Base-by-base conservation (phyloP, 495 filamentous ascomycete species). In the Cryomyces minteri region DNA sequence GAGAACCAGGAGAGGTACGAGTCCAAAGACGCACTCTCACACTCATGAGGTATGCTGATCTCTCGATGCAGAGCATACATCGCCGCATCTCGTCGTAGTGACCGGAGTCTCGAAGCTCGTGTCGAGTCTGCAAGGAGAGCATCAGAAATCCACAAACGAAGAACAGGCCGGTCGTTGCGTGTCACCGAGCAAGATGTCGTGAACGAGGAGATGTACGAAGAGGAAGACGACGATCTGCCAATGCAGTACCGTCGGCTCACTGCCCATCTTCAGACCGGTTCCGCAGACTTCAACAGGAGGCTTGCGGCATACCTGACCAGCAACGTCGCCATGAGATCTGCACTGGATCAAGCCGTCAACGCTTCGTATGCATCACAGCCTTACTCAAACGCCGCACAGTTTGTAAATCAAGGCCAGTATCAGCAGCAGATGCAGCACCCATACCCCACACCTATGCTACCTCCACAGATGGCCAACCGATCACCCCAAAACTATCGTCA, bases 161-260 rank as follows among this genome's bases (percentile, higher is more conserved):
- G 90, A 18, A 95, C 90, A 6, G 90, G 88, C 25, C 81, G 84
- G 46, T 76, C 72, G 8, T 69, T 96, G 48, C 77, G 79, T 47
- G 82, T 96, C 54, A 87, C 79, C 43, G 80, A 86, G 57, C 74
- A 90, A 54, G 86, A 90, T 61, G 90, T 96, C 7, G 62, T 83
- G 48, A 85, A 83, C 54, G 88, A 94, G 59, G 86, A 90, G 62
- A 93, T 94, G 86, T 96, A 95, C 59, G 88, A 94, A 58, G 88
- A 95, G 59, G 82, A 94, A 56, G 88, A 96, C 34, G 85, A 92
- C 61, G 48, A 73, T 52, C 44, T 63, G 62, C 48, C 55, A 0
- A 44, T 47, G 51, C 48, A 70, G 44, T 79, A 76, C 52, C 68
- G 70, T 37, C 60, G 64, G 31, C 62, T 77, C 31, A 70, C 69